phyloP scores from a whole-genome alignment of 108 stramenopile genomes.

The Nitzschia sp. region DNA sequence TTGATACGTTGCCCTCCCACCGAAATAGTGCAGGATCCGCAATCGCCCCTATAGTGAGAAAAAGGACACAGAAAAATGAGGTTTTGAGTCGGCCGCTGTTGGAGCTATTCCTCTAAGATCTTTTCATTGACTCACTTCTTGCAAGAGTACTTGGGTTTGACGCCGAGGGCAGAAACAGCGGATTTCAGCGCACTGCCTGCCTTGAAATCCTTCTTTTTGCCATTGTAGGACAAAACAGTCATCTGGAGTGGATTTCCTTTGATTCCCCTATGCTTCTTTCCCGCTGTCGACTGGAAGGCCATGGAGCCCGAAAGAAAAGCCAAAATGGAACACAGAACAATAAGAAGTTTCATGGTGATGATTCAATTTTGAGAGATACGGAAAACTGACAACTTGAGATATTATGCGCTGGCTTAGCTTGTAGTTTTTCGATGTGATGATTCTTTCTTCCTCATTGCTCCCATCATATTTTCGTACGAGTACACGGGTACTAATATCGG shows the following conservation, averaged over 20 bases:
- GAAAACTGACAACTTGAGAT: too few relatives aligned
- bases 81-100: too few relatives aligned
- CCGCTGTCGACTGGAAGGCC: slow-evolving; percentile 13
- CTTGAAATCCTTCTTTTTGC: slow-evolving; percentile 73
- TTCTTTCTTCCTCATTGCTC: too few relatives aligned
- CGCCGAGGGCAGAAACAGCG: slow-evolving; percentile 68
- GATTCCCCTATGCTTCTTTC: not conserved
- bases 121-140: slow-evolving; percentile 47
- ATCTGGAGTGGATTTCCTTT: slow-evolving; percentile 44
- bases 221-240: slow-evolving; percentile 67
- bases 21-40: slow-evolving; percentile 71
- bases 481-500: too few relatives aligned
- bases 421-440: too few relatives aligned
- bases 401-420: too few relatives aligned
- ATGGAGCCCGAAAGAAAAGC: not conserved
- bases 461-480: too few relatives aligned
- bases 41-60: slow-evolving; percentile 55
- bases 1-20: slow-evolving; percentile 79
- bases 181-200: slow-evolving; percentile 66
- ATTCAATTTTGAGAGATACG: too few relatives aligned
- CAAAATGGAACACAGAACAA: too few relatives aligned
- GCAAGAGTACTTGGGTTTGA: slow-evolving; percentile 83
- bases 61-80: too few relatives aligned
- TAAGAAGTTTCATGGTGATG: too few relatives aligned
- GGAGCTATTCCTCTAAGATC: not conserved